Evolutionary conservation across 495 filamentous ascomycete species (phyloP), one percentile per base, ranked within the genome.

Genomic region (Aspergillus wentii): DNA sequence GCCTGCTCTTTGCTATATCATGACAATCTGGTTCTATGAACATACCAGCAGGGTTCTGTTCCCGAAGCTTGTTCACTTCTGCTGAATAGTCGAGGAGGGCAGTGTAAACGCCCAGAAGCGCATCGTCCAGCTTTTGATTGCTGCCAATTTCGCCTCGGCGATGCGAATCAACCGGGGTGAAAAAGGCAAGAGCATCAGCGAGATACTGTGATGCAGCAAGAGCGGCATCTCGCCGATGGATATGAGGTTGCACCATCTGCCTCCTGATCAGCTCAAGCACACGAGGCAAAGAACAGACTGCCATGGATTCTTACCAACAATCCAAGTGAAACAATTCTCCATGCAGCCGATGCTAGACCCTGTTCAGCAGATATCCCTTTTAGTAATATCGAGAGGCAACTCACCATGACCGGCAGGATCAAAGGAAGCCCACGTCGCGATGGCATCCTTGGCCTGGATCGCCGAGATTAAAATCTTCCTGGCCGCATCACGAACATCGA

Each of bases 271-370:
- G n/a, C n/a, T n/a, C n/a, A n/a, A n/a, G n/a, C n/a, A n/a, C n/a
- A n/a, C n/a, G n/a, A n/a, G n/a, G n/a, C n/a, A 35, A 20, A 18
- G 10, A 7, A 18, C 10, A 35, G n/a, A n/a, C n/a, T n/a, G n/a
- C n/a, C n/a, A n/a, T n/a, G n/a, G n/a, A 9, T 19, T 21, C 17
- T 37, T 38, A 43, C 15, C 19, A 26, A 40, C 29, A 43, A 13
- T 3, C 39, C 45, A 11, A 43, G 13, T 10, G 45, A 48, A 17
- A 48, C 34, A 31, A 48, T 21, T 10, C 30, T 17, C 45, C 45
- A 48, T 11, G 45, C 45, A 26, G 3, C 13, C 10, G 45, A 48
- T 25, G 45, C 45, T 48, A 22, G n/a, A n/a, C n/a, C n/a, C n/a
- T 15, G 6, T 8, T 17, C 11, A 8, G 33, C 17, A 38, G 16